A percentile compares a stretch with the other conserved stretches of the same genome.
phyloP scores from a whole-genome alignment of 148 eudicot genomes.

The Arctostaphylos glauca region DNA sequence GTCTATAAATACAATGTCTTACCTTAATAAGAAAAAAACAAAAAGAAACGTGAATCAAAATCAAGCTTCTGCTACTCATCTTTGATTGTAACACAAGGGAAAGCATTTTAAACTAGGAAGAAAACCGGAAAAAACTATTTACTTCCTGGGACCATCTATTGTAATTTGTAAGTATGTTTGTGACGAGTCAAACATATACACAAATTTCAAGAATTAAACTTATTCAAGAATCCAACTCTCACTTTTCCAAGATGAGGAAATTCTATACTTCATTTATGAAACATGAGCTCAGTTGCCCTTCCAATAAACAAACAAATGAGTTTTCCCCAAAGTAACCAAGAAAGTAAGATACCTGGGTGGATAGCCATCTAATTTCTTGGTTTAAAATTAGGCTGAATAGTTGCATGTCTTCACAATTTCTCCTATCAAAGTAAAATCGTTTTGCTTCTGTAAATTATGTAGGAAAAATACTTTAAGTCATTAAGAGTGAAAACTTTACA shows the following conservation, averaged over 20 bases:
- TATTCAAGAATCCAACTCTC: background rate
- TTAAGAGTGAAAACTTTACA: background rate
- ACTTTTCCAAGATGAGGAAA: background rate
- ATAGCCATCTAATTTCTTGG: constrained; percentile 80
- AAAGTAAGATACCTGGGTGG: constrained; percentile 58
- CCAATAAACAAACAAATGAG: background rate
- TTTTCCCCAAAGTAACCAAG: background rate
- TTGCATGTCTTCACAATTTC: constrained; percentile 82
- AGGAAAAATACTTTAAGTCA: background rate
- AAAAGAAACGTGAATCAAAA: background rate
- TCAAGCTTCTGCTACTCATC: background rate
- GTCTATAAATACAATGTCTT: background rate
- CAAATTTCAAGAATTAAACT: background rate
- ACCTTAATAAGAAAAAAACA: background rate
- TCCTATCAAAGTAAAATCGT: constrained; percentile 42
- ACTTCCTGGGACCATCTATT: background rate
- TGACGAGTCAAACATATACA: background rate
- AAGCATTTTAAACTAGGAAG: background rate
- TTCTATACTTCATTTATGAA: background rate
- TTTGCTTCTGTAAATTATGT: background rate
- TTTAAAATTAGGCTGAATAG: constrained; percentile 75
- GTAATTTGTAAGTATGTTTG: background rate
- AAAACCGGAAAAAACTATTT: background rate
- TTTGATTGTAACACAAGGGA: background rate
- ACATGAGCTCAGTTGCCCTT: background rate